Percentiles rank a stretch among this genome's conserved stretches.
phyloP scores from a whole-genome alignment of 192 early-diverging fungal species.

The Entomortierella parvispora region DNA sequence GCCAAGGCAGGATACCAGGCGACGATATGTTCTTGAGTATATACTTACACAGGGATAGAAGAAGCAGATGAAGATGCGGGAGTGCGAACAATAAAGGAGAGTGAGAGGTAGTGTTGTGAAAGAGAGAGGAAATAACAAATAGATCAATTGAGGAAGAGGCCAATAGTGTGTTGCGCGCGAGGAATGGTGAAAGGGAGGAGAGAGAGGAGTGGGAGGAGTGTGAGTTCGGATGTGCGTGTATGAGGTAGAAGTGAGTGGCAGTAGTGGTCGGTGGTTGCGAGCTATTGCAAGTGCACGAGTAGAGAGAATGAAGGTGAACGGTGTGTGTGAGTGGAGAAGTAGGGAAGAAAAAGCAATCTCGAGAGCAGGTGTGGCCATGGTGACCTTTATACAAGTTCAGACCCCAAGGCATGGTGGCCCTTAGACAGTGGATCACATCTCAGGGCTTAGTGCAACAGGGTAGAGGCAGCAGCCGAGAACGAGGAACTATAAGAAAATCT shows the following conservation, averaged over 20 bases:
- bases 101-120: neutral
- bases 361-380: neutral
- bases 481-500: conserved; percentile 5
- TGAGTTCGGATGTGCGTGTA: neutral
- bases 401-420: too few relatives aligned
- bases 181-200: neutral
- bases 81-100: neutral
- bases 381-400: too few relatives aligned
- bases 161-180: neutral
- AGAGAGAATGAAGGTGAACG: too few relatives aligned
- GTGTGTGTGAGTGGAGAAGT: too few relatives aligned
- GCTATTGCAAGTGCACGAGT: too few relatives aligned
- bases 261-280: neutral
- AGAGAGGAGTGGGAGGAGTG: neutral
- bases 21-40: too few relatives aligned
- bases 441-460: too few relatives aligned
- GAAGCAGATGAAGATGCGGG: too few relatives aligned
- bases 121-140: neutral
- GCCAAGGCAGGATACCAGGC: neutral
- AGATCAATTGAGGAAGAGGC: neutral
- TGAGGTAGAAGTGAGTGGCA: neutral
- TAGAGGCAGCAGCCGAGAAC: neutral
- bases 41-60: neutral
- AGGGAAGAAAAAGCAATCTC: too few relatives aligned
- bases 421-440: too few relatives aligned